Base-by-base conservation (phyloP, 2,329 filamentous ascomycete genomes). In the Xylaria sp. region DNA sequence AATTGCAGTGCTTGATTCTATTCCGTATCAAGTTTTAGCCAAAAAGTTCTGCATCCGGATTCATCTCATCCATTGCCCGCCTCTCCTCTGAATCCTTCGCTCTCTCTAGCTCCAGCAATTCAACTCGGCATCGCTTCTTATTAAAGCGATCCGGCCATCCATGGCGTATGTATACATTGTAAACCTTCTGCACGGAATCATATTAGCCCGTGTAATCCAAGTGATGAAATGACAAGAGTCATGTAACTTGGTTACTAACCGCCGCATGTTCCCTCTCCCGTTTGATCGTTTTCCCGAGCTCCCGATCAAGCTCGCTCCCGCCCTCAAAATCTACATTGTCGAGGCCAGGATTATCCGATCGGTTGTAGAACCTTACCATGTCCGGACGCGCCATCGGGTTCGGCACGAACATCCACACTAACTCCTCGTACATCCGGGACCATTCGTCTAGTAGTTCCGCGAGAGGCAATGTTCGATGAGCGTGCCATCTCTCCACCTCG, bases 401-500 rank as follows among this genome's bases (percentile, higher is more conserved):
- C n/a, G 44, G 44, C n/a, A 31, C 26, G 15, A 49, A 7, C 59
- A 66, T 28, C 31, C 33, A 66, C 20, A 6, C n/a, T 31, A 66
- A 49, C 11, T 42, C 33, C 51, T 54, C 23, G 36, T 58, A 67
- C 51, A 31, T 67, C 10, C 33, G 59, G 7, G 31, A 59, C 65
- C 65, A 67, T 3, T 5, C 17, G 15, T 40, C 31, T 1, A 63
- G n/a, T 4, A 63, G 23, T 17, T 67, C 59, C 33, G 51, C 3
- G 20, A 67, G 26, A 15, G 65, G 44, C 7, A 26, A 3, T 15
- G 59, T 67, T 17, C 31, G 40, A 46, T 67, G 65, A 44, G 51
- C 65, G 15, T 40, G 49, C 59, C 65, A 67, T 44, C 15, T 63
- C 53, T 67, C 59, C 1, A 15, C 40, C 15, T 63, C 40, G 4